These are phyloP conservation scores for Alternaria brassicicola DNA, from an alignment of 2,329 filamentous ascomycete species.

Conservation along the genomic window DNA sequence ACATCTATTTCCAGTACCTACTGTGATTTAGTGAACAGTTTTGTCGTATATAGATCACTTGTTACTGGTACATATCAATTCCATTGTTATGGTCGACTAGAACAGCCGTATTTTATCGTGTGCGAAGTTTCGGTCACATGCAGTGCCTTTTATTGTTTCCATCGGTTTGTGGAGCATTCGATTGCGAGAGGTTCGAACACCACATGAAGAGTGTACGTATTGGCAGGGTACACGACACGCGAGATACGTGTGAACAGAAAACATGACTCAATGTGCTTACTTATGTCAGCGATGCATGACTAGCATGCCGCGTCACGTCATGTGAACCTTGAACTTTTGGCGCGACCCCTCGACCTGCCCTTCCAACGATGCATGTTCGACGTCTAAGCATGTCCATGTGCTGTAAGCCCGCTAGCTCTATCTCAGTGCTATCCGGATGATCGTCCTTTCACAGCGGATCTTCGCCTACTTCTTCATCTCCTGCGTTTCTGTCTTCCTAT, in stretches of 20 bases:
- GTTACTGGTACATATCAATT: background rate
- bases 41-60: background rate
- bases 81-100: background rate
- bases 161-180: too few species aligned
- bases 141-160: too few species aligned
- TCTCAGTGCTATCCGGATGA: slow-evolving; percentile 2
- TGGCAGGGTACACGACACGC: background rate
- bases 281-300: background rate
- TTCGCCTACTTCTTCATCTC: slow-evolving; percentile 3
- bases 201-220: background rate
- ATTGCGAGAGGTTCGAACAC: background rate
- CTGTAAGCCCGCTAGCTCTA: background rate
- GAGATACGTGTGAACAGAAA: background rate
- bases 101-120: background rate
- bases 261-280: background rate
- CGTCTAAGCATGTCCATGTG: background rate
- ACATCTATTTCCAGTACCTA: slow-evolving; percentile 32
- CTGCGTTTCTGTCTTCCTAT: background rate
- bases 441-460: background rate
- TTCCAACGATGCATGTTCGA: background rate
- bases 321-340: background rate
- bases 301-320: background rate
- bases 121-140: background rate
- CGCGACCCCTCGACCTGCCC: background rate
- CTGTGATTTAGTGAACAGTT: background rate